A percentile compares a stretch with the other conserved stretches of the same genome.
phyloP scores from a whole-genome alignment of 2,329 filamentous ascomycete genomes.

The Zasmidium cellare region DNA sequence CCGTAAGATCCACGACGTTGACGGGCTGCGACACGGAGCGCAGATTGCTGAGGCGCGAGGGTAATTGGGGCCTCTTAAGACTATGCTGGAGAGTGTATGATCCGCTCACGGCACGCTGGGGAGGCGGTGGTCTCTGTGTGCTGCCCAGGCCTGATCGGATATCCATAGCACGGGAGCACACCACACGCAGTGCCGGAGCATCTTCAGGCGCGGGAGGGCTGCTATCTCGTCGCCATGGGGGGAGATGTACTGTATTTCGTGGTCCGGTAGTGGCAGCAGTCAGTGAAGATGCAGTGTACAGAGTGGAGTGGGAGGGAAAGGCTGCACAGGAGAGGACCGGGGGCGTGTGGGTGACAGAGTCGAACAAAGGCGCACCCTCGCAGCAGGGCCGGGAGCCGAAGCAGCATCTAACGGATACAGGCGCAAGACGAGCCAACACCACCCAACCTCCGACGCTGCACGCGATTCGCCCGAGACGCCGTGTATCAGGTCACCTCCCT shows the following conservation, averaged over 20 bases:
- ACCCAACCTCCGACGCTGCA: background rate
- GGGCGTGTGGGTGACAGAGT: background rate
- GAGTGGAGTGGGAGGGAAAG: background rate
- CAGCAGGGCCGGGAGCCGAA: background rate
- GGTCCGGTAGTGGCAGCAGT: too few relatives aligned
- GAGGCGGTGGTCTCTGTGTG: slow-evolving; percentile 25
- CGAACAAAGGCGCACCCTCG: background rate
- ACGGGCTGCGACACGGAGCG: slow-evolving; percentile 32
- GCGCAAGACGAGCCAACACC: background rate
- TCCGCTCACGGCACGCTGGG: slow-evolving; percentile 29
- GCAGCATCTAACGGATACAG: background rate
- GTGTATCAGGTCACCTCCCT: background rate
- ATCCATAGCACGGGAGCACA: slow-evolving; percentile 29
- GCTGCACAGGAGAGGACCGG: background rate
- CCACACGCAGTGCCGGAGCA: slow-evolving; percentile 21
- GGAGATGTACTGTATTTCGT: background rate
- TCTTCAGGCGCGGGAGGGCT: slow-evolving; percentile 13
- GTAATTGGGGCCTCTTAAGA: slow-evolving; percentile 25
- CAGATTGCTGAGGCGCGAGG: slow-evolving; percentile 35
- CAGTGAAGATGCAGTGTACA: too few relatives aligned
- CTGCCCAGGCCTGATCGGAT: slow-evolving; percentile 23
- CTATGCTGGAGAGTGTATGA: slow-evolving; percentile 24
- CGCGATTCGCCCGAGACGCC: background rate
- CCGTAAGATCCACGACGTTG: slow-evolving; percentile 27
- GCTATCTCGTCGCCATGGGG: slow-evolving; percentile 5